Evolutionary conservation across 2,329 filamentous ascomycete genomes (phyloP).

Genomic region (Xylaria sp.): DNA sequence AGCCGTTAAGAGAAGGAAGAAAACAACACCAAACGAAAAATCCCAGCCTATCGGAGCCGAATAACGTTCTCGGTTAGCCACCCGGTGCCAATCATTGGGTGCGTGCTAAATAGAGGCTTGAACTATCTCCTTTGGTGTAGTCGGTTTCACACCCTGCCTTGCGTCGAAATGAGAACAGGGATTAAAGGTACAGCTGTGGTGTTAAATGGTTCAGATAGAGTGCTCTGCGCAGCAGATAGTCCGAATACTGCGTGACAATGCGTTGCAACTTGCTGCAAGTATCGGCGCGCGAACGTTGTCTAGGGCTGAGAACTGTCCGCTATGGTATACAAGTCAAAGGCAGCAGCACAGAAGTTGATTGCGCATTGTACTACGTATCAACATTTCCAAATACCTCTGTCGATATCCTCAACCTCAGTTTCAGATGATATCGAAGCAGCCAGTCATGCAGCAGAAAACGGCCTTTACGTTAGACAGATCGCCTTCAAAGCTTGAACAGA

Average conservation of each 20-base stretch:
- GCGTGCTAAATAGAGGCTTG: slow-evolving; percentile 11
- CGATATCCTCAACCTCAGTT: background rate
- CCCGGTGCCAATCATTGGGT: background rate
- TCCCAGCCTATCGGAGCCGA: background rate
- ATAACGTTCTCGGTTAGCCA: slow-evolving; percentile 6
- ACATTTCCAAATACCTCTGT: background rate
- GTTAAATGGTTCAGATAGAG: slow-evolving; percentile 12
- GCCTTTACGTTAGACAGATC: background rate
- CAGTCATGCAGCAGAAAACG: background rate
- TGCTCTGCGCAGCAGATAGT: background rate
- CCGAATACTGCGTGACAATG: background rate
- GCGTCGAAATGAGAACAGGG: slow-evolving; percentile 15
- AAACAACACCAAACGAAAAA: background rate
- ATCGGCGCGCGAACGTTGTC: too few species aligned
- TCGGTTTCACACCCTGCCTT: slow-evolving; percentile 11
- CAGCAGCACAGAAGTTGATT: background rate
- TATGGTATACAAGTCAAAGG: background rate
- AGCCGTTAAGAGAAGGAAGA: background rate
- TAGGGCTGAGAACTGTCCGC: slow-evolving; percentile 15
- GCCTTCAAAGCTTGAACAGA: background rate
- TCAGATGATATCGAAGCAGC: background rate
- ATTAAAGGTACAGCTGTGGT: background rate
- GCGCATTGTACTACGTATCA: background rate
- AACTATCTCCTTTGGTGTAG: slow-evolving; percentile 1
- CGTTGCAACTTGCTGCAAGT: too few species aligned